Evolutionary conservation across 2,329 filamentous ascomycete genomes (phyloP), one percentile per base, ranked within the genome.

Genomic region (Dothideomycetes sp.): DNA sequence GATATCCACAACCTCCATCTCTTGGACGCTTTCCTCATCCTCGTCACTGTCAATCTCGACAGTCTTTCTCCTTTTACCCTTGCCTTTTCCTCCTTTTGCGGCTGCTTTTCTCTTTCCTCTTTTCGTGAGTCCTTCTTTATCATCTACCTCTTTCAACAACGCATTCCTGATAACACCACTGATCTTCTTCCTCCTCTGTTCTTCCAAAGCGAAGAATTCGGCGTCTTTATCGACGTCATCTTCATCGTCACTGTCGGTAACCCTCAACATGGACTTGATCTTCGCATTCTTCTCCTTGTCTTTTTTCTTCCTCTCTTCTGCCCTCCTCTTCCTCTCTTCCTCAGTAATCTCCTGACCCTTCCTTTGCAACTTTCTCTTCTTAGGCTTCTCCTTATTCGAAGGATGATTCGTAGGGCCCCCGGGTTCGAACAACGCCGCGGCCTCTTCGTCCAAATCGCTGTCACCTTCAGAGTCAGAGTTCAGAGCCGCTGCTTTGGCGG

Each of bases 191-290:
- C 83, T 69, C 45, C 81, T 69, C 48, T 72, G 65, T 58, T 80
- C 78, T 62, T 95, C 88, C 12, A 75, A 71, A 2, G 73, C 78
- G 61, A 89, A 95, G 62, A 95, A 95, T 15, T 74, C 77, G 16
- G 58, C 67, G 61, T 84, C 76, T 43, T 76, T 74, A 33, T 87
- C 85, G 23, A 74, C 78, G 53, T 94, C 86, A n/a, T 74, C 80
- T 51, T 94, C 87, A 39, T 96, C 91, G 56, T 96, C 91, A 50
- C 82, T 86, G 25, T 81, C 79, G 44, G 82, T 76, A 36, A 98
- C 82, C 53, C 79, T 89, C 27, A 89, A 63, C 17, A 80, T 79
- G 53, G 84, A 93, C 68, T 95, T 96, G 64, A 91, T 82, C 56
- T 82, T 83, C 22, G 70, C 69, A 34, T 78, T 72, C 61, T 87